Base-by-base conservation (phyloP, 352 stramenopile species). In the Globisporangium canariense region DNA sequence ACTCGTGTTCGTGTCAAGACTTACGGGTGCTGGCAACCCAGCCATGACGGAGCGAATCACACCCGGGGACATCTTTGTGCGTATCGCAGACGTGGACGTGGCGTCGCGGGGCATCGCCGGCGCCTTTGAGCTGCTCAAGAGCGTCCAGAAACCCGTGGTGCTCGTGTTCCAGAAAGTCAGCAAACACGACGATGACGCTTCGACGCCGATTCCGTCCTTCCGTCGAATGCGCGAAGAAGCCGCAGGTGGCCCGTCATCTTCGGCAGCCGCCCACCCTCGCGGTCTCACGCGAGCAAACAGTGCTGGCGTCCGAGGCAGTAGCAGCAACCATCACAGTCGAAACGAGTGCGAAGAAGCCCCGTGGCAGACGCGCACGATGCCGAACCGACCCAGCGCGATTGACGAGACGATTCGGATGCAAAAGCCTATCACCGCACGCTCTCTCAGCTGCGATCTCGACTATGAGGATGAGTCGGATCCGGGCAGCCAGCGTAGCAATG, bases 71-170 rank as follows among this genome's bases (percentile, higher is more conserved):
- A 67, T 92, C 51, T 91, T 95, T 58, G 75, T 93, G 32, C 78
- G 78, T 10, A 83, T 95, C 34, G 84, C 77, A 4, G 83, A 86
- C 6, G 74, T 90, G 1, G 83, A 92, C 20, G 83, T 93, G 30
- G 80, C 83, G 25, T 73, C 75, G 5, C 67, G 91, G 13, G 87
- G 87, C 11, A 88, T 95, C 64, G 74, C 73, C 16, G 87, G 82
- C 1, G 83, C 85, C 1, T 92, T 90, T 64, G 85, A 95, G 66
- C 61, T 92, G 56, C 72, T 95, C 28, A 83, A 88, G 65, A 88
- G 70, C 0, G 85, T 93, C 6, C 76, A 88, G 55, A 95, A 95
- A 51, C 87, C 87, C 2, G 87, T 92, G 2, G 71, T 91, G 3
- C 72, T 95, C 2, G 82, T 93, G 0, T 95, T 95, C 65, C 78